A percentile compares a stretch with the other conserved stretches of the same genome.
Evolutionary conservation across 176 grass and related monocot species (phyloP).

Genomic region (Sorghum bicolor): DNA sequence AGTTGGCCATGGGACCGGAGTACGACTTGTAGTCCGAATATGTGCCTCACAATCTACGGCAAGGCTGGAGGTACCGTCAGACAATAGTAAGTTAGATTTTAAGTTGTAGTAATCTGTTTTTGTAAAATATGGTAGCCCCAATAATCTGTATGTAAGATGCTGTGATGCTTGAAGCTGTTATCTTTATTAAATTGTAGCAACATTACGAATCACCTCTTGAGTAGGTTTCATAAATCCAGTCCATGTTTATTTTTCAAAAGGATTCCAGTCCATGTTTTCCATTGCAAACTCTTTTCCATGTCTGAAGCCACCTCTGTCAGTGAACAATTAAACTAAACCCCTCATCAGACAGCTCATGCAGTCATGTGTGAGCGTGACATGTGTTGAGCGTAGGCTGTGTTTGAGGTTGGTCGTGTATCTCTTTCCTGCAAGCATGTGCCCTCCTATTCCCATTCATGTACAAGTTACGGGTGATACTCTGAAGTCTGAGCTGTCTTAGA

Average conservation of each 20-base stretch:
- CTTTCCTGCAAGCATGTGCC: conserved; percentile 49
- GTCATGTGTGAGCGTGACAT: conserved; percentile 9
- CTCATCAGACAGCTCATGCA: conserved; percentile 14
- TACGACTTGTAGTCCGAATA: conserved; percentile 42
- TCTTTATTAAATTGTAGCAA: conserved; percentile 30
- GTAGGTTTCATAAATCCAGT: not conserved
- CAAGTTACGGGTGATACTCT: conserved; percentile 15
- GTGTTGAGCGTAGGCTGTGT: conserved; percentile 5
- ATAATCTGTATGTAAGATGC: conserved; percentile 59
- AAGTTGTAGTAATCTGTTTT: conserved; percentile 32
- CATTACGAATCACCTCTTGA: conserved; percentile 22
- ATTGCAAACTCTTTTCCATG: not conserved
- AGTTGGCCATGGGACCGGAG: conserved; percentile 24
- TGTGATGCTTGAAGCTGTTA: conserved; percentile 6
- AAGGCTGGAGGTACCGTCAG: conserved; percentile 1
- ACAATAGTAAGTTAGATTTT: conserved; percentile 18
- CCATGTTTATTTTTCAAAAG: not conserved
- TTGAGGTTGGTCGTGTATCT: conserved; percentile 33
- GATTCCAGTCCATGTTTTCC: conserved; percentile 7
- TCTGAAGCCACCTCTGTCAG: not conserved
- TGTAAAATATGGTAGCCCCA: conserved; percentile 47
- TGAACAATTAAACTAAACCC: not conserved
- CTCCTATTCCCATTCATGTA: conserved; percentile 20
- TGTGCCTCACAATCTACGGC: conserved; percentile 8
- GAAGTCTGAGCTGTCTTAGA: conserved; percentile 19